These are phyloP conservation scores for Rhizophlyctis rosea DNA, from an alignment of 192 early-diverging fungal species.

Conservation along the genomic window DNA sequence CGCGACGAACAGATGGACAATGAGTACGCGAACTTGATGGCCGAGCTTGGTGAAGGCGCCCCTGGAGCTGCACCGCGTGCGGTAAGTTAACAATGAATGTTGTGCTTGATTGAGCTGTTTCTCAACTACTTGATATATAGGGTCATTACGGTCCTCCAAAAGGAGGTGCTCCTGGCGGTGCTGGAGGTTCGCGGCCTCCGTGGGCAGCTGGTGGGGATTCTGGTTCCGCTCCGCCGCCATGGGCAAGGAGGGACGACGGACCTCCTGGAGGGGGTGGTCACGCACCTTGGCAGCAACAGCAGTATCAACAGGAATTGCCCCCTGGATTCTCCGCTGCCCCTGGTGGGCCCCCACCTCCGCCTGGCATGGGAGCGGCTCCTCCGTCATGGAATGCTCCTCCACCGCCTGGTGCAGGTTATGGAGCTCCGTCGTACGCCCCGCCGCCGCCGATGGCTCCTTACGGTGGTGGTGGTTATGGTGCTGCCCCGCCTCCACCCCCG, in stretches of 20 bases:
- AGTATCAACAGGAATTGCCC: conserved; percentile 10
- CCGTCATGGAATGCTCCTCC: conserved; percentile 13
- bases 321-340: conserved; percentile 16
- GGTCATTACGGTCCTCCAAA: conserved; percentile 16
- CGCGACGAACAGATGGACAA: conserved; percentile 82
- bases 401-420: conserved; percentile 24
- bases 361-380: not conserved
- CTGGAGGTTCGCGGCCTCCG: conserved; percentile 6
- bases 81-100: not conserved
- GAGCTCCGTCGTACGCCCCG: conserved; percentile 23
- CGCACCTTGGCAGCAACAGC: conserved; percentile 18
- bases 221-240: conserved; percentile 18
- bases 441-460: conserved; percentile 21
- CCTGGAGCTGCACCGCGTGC: conserved; percentile 5
- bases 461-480: too few species aligned
- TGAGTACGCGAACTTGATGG: conserved; percentile 92
- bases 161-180: conserved; percentile 7
- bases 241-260: conserved; percentile 4
- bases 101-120: not conserved
- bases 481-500: conserved; percentile 33
- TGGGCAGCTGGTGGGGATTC: not conserved
- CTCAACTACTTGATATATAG: not conserved
- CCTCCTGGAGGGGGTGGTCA: not conserved
- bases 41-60: conserved; percentile 75
- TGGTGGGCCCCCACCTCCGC: conserved; percentile 12